Conservation (phyloP, 805 yeast genomes). For the Candida railenensis region DNA sequence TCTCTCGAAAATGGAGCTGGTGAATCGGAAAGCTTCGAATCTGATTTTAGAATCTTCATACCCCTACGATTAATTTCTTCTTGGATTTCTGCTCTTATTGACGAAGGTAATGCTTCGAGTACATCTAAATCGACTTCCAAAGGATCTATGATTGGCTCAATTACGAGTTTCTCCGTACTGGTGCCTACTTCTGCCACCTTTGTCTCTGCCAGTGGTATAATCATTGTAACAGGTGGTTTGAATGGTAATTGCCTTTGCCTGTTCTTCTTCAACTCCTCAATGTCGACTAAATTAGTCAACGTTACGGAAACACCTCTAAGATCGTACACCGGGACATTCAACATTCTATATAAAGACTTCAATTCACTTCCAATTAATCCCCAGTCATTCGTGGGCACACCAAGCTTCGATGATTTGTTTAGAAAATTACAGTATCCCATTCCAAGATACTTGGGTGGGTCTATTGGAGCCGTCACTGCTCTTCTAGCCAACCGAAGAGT, state of each 20-base stretch:
- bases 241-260: conserved; percentile 22
- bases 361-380: conserved; percentile 64
- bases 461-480: conserved; percentile 64
- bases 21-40: not conserved
- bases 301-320: conserved; percentile 79
- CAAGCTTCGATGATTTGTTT: conserved; percentile 58
- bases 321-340: conserved; percentile 63
- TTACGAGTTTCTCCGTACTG: too few relatives aligned
- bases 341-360: conserved; percentile 51
- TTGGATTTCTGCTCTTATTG: conserved; percentile 61
- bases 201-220: too few relatives aligned
- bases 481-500: conserved; percentile 67
- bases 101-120: conserved; percentile 61
- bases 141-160: not conserved
- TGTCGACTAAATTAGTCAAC: conserved; percentile 55
- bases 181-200: too few relatives aligned
- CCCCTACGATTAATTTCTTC: conserved; percentile 50
- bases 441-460: conserved; percentile 79
- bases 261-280: conserved; percentile 19
- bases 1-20: not conserved
- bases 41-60: conserved; percentile 9
- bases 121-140: conserved; percentile 61
- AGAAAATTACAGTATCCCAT: conserved; percentile 75
- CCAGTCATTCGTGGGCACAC: conserved; percentile 56
- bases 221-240: not conserved